Base-by-base conservation (phyloP, 1,139 yeast species). In the Diutina catenulata region DNA sequence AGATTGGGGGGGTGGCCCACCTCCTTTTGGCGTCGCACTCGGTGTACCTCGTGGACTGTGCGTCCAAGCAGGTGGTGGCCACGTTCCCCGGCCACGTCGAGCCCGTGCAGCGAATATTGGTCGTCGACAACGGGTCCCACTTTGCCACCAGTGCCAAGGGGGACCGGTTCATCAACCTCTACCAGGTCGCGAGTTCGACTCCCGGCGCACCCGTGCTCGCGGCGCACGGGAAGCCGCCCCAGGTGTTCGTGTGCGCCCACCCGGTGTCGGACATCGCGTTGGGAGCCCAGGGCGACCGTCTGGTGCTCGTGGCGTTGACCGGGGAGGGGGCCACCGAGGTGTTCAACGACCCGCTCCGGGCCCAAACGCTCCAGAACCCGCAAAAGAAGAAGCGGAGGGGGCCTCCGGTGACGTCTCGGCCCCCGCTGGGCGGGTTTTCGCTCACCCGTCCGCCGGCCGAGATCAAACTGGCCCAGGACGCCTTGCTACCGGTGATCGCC, bases 91-190 rank as follows among this genome's bases (percentile, higher is more conserved):
- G 86, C 15, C 93, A 83, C 52, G 71, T 82, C 25, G 72, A 82
- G 26, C 77, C 83, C 3, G 67, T 82, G 29, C 68, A 62, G 44
- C 53, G 74, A 10, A 41, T 64, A 24, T 56, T 70, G 5, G 52
- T 70, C 13, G 47, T 55, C 2, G 37, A 37, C 5, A 55, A 62
- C 37, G 51, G 59, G 5, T 75, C 68, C 38, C 56, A 62, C 32
- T 70, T 82, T 46, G 52, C 82, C 39, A 76, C 91, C 1, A 74
- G 80, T 41, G 93, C 95, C 1, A 62, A 61, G 27, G 77, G 76
- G 43, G 96, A 87, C 54, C 69, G 95, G 48, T 84, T 83, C 52
- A 66, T 86, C 47, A 86, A 83, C 53, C 61, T 82, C 40, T 76
- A 80, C 50, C 76, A 80, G 14, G 45, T 76, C 8, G 10, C 60